Percentiles rank a stretch among this genome's conserved stretches.
phyloP scores from a whole-genome alignment of 352 stramenopile species.

The Globisporangium nagaii region DNA sequence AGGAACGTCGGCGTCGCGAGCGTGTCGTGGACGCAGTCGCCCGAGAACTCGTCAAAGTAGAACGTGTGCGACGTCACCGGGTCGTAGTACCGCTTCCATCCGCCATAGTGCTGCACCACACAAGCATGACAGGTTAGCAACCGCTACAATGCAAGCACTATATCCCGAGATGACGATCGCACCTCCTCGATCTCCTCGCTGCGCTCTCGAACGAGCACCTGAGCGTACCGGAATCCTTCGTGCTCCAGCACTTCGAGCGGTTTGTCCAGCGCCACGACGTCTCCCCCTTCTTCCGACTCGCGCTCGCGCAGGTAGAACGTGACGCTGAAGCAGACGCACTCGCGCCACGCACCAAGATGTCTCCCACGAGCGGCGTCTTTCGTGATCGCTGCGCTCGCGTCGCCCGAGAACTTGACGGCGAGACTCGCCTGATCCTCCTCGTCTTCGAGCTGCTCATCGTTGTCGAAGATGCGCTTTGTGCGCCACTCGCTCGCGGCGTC shows the following conservation, averaged over 20 bases:
- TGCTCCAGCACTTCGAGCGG: constrained; percentile 37
- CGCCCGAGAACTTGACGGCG: constrained; percentile 39
- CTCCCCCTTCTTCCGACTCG: constrained; percentile 9
- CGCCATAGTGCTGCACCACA: constrained; percentile 20
- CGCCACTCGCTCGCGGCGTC: constrained; percentile 35
- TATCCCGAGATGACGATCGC: background rate
- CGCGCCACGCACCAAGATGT: constrained; percentile 42
- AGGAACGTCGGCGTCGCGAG: constrained; percentile 34
- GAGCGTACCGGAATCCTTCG: constrained; percentile 50
- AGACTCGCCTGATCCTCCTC: constrained; percentile 40
- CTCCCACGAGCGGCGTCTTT: constrained; percentile 37
- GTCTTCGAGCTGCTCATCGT: constrained; percentile 37
- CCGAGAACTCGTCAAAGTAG: constrained; percentile 58
- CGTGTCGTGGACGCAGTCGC: constrained; percentile 60
- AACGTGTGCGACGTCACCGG: constrained; percentile 45
- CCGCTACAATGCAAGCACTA: no score
- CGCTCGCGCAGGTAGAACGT: constrained; percentile 47
- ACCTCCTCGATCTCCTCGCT: constrained; percentile 66
- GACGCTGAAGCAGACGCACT: constrained; percentile 40
- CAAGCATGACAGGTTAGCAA: no score
- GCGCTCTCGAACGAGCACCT: constrained; percentile 39
- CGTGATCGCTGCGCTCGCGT: constrained; percentile 20
- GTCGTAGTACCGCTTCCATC: constrained; percentile 64
- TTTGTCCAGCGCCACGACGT: constrained; percentile 41
- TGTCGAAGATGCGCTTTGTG: constrained; percentile 53